Conservation (phyloP, 2,329 filamentous ascomycete species). For the Scedosporium aurantiacum region DNA sequence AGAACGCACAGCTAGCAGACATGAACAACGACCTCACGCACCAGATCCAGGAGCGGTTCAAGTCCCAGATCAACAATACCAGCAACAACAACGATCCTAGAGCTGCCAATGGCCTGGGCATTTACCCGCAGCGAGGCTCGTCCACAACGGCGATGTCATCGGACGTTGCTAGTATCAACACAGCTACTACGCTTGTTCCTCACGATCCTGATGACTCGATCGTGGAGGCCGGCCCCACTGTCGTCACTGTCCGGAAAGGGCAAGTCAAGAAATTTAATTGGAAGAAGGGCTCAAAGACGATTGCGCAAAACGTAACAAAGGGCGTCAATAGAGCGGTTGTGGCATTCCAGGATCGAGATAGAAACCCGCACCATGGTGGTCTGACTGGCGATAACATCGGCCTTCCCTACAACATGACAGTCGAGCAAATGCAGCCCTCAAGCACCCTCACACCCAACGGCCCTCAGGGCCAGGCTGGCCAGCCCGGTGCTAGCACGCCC, state of each 20-base stretch:
- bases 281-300: conserved; percentile 91
- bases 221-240: conserved; percentile 69
- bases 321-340: conserved; percentile 87
- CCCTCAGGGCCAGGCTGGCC: conserved; percentile 12
- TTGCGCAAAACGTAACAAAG: conserved; percentile 89
- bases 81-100: conserved; percentile 25
- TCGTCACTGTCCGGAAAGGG: conserved; percentile 89
- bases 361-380: conserved; percentile 33
- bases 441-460: conserved; percentile 16
- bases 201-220: conserved; percentile 57
- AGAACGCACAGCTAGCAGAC: conserved; percentile 88
- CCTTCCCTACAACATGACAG: conserved; percentile 60
- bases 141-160: conserved; percentile 37
- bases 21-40: conserved; percentile 94
- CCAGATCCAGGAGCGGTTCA: conserved; percentile 88
- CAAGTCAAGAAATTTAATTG: conserved; percentile 96
- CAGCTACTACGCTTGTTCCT: conserved; percentile 47
- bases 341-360: conserved; percentile 53
- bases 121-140: conserved; percentile 41
- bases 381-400: conserved; percentile 54
- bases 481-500: conserved; percentile 12
- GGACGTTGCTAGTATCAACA: conserved; percentile 41
- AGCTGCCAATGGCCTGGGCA: conserved; percentile 43
- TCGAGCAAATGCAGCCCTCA: conserved; percentile 41
- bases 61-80: conserved; percentile 50